A percentile compares a stretch with the other conserved stretches of the same genome.
Evolutionary conservation across 805 yeast genomes (phyloP).

Genomic region (Saturnispora quitensis): DNA sequence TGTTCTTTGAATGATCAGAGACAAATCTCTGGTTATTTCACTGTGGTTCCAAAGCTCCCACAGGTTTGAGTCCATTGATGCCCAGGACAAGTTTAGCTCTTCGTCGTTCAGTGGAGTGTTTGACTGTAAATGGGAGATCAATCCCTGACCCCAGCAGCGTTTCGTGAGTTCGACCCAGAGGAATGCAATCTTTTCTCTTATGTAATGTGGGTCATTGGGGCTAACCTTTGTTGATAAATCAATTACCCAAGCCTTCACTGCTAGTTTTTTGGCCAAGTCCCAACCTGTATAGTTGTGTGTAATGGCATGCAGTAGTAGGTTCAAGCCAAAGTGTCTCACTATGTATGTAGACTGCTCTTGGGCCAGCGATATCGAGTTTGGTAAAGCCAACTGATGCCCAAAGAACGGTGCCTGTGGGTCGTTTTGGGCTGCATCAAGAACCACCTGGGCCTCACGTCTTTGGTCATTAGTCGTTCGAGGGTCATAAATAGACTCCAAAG

Average conservation of each 20-base stretch:
- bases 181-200: constrained; percentile 82
- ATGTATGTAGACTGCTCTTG: constrained; percentile 37
- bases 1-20: constrained; percentile 71
- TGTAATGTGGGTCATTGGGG: constrained; percentile 73
- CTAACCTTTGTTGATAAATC: constrained; percentile 59
- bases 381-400: constrained; percentile 80
- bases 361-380: constrained; percentile 26
- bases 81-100: constrained; percentile 65
- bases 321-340: constrained; percentile 85
- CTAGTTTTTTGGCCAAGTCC: constrained; percentile 45
- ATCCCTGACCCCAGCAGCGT: constrained; percentile 76
- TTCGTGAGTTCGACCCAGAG: constrained; percentile 90
- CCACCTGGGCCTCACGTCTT: constrained; percentile 46
- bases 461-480: constrained; percentile 52
- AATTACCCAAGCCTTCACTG: constrained; percentile 77
- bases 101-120: constrained; percentile 15
- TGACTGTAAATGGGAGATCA: constrained; percentile 23
- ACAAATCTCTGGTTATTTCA: constrained; percentile 59
- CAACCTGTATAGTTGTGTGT: constrained; percentile 46
- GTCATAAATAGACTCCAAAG: constrained; percentile 66
- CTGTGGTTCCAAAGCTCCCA: constrained; percentile 65
- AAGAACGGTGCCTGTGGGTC: constrained; percentile 82
- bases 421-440: constrained; percentile 65
- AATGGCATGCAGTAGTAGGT: constrained; percentile 68
- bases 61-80: constrained; percentile 72